Percentiles rank a stretch among this genome's conserved stretches.
These are phyloP conservation scores for Euphorbia lathyris DNA, from an alignment of 345 rosid genomes.

Conservation along the genomic window DNA sequence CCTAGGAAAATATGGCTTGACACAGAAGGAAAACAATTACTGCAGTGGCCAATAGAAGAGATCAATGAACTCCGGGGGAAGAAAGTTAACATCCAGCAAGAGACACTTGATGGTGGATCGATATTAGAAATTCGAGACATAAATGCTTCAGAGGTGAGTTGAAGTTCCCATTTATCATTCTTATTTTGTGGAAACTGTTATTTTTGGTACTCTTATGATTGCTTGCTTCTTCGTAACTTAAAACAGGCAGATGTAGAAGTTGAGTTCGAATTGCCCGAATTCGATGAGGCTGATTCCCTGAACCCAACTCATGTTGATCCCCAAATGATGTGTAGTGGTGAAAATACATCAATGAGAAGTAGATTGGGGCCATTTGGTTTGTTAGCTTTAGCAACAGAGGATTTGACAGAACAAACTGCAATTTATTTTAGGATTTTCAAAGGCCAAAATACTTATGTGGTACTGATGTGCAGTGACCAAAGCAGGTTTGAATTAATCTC, in stretches of 20 bases:
- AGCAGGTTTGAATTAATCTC: constrained; percentile 31
- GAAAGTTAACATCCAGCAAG: constrained; percentile 22
- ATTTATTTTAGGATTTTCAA: constrained; percentile 54
- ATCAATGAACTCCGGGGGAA: constrained; percentile 35
- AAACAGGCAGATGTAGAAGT: constrained; percentile 55
- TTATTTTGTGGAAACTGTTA: neutral
- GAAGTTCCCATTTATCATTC: neutral
- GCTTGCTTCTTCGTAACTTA: neutral
- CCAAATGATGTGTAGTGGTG: constrained; percentile 33
- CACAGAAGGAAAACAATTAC: constrained; percentile 45
- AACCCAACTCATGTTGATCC: constrained; percentile 34
- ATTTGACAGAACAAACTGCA: constrained; percentile 56
- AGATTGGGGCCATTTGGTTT: constrained; percentile 63
- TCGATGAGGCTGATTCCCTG: constrained; percentile 33
- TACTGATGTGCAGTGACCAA: constrained; percentile 63
- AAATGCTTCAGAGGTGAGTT: constrained; percentile 30
- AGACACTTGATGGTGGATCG: constrained; percentile 30
- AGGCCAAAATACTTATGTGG: constrained; percentile 27
- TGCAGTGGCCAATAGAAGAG: constrained; percentile 73
- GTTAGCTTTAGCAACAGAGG: constrained; percentile 49
- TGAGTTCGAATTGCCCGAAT: constrained; percentile 36
- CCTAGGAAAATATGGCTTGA: constrained; percentile 62
- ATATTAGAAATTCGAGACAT: constrained; percentile 45
- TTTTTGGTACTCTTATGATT: neutral
- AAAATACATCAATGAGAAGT: constrained; percentile 33